Conservation (phyloP, 2,329 filamentous ascomycete species). For the Amylocarpus encephaloides region DNA sequence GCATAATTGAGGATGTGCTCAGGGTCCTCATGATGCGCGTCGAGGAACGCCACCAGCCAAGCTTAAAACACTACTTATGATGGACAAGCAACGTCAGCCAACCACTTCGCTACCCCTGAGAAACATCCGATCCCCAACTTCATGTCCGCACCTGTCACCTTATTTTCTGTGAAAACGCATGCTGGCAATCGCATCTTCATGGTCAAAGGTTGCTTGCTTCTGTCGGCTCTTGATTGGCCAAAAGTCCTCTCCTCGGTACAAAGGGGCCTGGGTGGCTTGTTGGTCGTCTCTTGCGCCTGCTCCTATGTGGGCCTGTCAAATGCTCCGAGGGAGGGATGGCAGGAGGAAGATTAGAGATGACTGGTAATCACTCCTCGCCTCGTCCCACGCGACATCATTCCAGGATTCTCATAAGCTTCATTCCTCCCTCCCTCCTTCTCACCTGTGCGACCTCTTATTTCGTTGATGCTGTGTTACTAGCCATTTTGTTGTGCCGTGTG, state of each 20-base stretch:
- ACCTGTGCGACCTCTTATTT: not conserved
- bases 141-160: not conserved
- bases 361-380: not conserved
- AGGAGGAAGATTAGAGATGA: not conserved
- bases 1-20: not conserved
- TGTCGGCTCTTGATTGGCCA: too few species aligned
- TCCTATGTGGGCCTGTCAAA: too few species aligned
- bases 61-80: not conserved
- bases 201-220: too few species aligned
- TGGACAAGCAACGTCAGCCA: constrained; percentile 6
- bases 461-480: not conserved
- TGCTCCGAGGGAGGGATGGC: too few species aligned
- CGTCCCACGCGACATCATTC: not conserved
- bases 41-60: constrained; percentile 9
- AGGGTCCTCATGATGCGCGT: constrained; percentile 3
- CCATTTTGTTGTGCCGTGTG: not conserved
- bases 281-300: too few species aligned
- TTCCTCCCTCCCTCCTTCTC: not conserved
- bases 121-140: constrained; percentile 1
- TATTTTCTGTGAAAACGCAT: too few species aligned
- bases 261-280: too few species aligned
- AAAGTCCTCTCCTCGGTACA: too few species aligned
- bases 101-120: constrained; percentile 12
- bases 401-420: not conserved
- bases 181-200: too few species aligned